Conservation (phyloP, 2,329 filamentous ascomycete species). For the Coniochaeta sp. region DNA sequence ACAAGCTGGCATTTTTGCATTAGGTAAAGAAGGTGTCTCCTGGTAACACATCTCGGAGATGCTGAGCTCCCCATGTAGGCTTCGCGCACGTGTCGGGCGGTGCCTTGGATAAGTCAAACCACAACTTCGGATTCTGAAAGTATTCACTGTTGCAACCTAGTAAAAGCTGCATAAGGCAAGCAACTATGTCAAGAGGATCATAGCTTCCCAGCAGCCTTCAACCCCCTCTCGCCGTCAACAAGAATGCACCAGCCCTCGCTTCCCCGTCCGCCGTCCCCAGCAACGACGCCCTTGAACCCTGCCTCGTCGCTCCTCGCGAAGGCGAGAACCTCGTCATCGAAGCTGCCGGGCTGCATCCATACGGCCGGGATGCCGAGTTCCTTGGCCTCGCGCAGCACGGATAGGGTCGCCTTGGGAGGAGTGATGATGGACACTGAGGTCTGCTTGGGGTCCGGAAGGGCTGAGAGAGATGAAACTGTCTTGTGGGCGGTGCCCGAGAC, state of each 20-base stretch:
- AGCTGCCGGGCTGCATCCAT: conserved; percentile 89
- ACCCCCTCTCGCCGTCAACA: conserved; percentile 67
- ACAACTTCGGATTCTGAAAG: no score
- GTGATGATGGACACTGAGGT: conserved; percentile 85
- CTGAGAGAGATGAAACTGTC: conserved; percentile 57
- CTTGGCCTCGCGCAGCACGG: conserved; percentile 71
- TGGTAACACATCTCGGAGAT: no score
- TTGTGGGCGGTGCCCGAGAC: conserved; percentile 49
- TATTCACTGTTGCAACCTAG: no score
- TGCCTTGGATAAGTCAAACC: no score
- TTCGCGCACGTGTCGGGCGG: no score
- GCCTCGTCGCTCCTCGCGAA: conserved; percentile 54
- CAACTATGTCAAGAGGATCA: conserved; percentile 1
- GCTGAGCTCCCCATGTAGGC: no score
- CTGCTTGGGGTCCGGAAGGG: conserved; percentile 56
- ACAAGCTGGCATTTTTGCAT: no score
- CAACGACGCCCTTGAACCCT: conserved; percentile 63
- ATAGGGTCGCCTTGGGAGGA: conserved; percentile 67
- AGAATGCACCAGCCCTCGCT: conserved; percentile 80
- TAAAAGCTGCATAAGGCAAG: no score
- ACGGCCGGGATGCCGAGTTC: conserved; percentile 64
- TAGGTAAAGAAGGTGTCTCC: no score
- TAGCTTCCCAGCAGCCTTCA: conserved; percentile 49
- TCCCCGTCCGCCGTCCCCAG: conserved; percentile 55
- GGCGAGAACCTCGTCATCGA: conserved; percentile 64